These are phyloP conservation scores for Ilyonectria robusta DNA, from an alignment of 2,329 filamentous ascomycete species.

Conservation along the genomic window DNA sequence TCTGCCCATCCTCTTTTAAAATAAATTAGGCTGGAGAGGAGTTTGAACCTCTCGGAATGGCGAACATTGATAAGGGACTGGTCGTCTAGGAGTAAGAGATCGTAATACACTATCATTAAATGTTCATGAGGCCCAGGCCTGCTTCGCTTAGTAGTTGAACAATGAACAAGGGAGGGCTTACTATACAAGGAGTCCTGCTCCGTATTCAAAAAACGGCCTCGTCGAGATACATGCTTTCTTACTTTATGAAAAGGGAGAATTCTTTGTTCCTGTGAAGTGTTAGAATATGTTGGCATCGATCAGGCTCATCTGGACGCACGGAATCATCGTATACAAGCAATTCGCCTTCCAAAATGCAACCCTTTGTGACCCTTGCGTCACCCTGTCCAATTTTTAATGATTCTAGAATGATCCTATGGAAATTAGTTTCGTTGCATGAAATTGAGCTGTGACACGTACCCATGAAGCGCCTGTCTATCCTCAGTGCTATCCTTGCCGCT, in stretches of 20 bases:
- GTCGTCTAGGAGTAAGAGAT: conserved; percentile 68
- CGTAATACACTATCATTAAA: conserved; percentile 75
- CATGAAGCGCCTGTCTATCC: conserved; percentile 75
- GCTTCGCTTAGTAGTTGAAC: conserved; percentile 36
- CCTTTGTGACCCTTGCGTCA: conserved; percentile 70
- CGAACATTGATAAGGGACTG: conserved; percentile 65
- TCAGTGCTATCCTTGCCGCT: conserved; percentile 89
- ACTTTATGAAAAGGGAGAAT: conserved; percentile 87
- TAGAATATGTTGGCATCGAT: conserved; percentile 9
- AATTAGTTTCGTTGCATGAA: neutral
- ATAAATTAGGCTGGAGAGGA: conserved; percentile 69
- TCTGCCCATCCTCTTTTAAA: conserved; percentile 73
- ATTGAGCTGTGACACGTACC: conserved; percentile 52
- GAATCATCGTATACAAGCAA: conserved; percentile 82
- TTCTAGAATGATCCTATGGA: conserved; percentile 68
- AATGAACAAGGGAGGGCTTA: neutral
- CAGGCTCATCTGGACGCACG: conserved; percentile 48
- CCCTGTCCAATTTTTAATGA: conserved; percentile 74
- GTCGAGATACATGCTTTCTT: conserved; percentile 82
- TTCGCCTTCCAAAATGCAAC: conserved; percentile 88
- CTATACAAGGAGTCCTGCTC: conserved; percentile 77
- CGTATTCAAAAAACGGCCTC: conserved; percentile 78
- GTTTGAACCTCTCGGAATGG: conserved; percentile 72
- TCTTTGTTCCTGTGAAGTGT: conserved; percentile 61
- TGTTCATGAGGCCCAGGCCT: conserved; percentile 67